Evolutionary conservation across 768 basidiomycete species (phyloP).

Genomic region (Trametes cinnabarina): DNA sequence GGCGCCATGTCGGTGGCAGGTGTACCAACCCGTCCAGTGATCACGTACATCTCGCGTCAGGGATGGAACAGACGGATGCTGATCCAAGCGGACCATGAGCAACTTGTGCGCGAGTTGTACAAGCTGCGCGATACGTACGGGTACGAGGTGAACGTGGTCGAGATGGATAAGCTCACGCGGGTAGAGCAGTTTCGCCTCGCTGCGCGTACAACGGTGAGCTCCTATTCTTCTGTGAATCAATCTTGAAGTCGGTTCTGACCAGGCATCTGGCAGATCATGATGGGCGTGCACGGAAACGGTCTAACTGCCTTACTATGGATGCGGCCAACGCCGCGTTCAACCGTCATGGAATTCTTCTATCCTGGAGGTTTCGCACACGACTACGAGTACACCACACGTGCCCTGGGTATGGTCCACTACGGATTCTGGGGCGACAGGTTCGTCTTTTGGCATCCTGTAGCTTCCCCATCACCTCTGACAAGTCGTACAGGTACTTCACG

Average conservation of each 20-base stretch:
- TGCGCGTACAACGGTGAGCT: conserved; percentile 77
- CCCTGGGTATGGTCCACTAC: conserved; percentile 79
- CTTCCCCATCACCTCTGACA: not conserved
- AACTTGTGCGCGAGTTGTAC: conserved; percentile 70
- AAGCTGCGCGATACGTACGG: conserved; percentile 68
- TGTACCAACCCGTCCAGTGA: conserved; percentile 57
- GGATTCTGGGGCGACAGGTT: conserved; percentile 81
- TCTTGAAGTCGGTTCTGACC: not conserved
- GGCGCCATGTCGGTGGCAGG: conserved; percentile 40
- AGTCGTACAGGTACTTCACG: conserved; percentile 60
- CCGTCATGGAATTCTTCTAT: conserved; percentile 92
- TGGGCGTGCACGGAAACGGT: conserved; percentile 94
- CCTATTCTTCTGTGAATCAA: not conserved
- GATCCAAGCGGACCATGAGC: conserved; percentile 70
- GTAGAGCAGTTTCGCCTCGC: conserved; percentile 80
- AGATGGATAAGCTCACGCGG: conserved; percentile 77
- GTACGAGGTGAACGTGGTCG: conserved; percentile 86
- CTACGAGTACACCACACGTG: conserved; percentile 79
- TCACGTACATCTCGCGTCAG: conserved; percentile 91
- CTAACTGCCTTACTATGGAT: conserved; percentile 90
- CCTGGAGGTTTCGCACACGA: conserved; percentile 83
- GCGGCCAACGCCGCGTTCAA: conserved; percentile 76
- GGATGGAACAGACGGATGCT: conserved; percentile 87
- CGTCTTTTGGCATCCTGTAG: conserved; percentile 20
- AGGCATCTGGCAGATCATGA: conserved; percentile 69